phyloP scores from a whole-genome alignment of 2,329 filamentous ascomycete genomes.

The Dissoconium aciculare region DNA sequence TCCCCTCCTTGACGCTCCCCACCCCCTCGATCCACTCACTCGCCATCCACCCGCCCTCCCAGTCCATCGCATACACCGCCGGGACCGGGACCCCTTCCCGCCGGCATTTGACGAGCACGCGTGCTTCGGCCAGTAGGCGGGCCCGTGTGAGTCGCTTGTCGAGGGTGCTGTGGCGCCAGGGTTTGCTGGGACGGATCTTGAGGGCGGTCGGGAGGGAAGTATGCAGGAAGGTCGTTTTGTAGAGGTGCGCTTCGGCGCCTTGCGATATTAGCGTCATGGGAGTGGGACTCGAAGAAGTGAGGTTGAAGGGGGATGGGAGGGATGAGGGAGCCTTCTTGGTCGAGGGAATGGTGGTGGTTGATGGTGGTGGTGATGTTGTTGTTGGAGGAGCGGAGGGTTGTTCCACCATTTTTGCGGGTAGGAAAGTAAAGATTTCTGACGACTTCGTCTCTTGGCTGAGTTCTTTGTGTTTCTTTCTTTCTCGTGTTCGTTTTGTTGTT shows the following conservation, averaged over 20 bases:
- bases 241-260: conserved; percentile 90
- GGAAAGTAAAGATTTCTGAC: too few species aligned
- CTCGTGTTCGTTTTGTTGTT: too few species aligned
- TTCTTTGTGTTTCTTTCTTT: too few species aligned
- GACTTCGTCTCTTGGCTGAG: too few species aligned
- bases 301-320: conserved; percentile 52
- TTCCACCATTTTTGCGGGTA: too few species aligned
- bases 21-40: conserved; percentile 71
- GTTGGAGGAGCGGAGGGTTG: too few species aligned
- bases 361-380: conserved; percentile 2
- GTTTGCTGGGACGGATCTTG: conserved; percentile 82
- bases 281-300: conserved; percentile 29
- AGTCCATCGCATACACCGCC: conserved; percentile 55
- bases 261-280: conserved; percentile 64
- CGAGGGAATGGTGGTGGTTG: background rate
- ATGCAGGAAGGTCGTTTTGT: conserved; percentile 66
- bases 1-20: conserved; percentile 53
- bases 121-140: conserved; percentile 75
- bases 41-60: conserved; percentile 54
- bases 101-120: conserved; percentile 65
- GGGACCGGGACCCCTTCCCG: conserved; percentile 72
- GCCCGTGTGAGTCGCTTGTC: conserved; percentile 76
- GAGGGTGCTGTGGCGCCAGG: conserved; percentile 79
- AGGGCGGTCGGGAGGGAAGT: conserved; percentile 57
- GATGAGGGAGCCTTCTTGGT: conserved; percentile 2